These are phyloP conservation scores for Cryphonectria carpinicola DNA, from an alignment of 2,329 filamentous ascomycete genomes.

Conservation along the genomic window DNA sequence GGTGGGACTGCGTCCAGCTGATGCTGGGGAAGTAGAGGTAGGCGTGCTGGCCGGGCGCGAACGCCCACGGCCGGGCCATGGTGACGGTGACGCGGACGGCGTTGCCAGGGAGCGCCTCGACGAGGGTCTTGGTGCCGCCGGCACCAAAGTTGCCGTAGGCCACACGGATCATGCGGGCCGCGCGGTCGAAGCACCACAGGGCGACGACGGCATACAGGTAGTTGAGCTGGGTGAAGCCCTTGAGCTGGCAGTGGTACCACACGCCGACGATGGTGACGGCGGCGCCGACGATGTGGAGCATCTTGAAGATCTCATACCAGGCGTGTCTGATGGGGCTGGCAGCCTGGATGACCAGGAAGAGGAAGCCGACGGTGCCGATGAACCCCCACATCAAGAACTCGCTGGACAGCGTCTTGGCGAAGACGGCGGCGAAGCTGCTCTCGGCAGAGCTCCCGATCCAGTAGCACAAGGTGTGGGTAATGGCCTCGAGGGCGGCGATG, in stretches of 20 bases:
- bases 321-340: constrained; percentile 74
- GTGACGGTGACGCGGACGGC: constrained; percentile 74
- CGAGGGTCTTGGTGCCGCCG: constrained; percentile 68
- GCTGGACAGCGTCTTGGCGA: constrained; percentile 41
- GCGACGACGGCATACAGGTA: constrained; percentile 65
- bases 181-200: constrained; percentile 71
- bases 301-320: constrained; percentile 79
- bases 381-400: constrained; percentile 65
- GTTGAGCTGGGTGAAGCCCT: constrained; percentile 57
- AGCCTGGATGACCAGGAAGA: constrained; percentile 69
- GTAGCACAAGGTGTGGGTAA: constrained; percentile 68
- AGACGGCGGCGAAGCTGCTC: constrained; percentile 53
- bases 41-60: constrained; percentile 75
- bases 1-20: constrained; percentile 75
- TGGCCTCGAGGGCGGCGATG: constrained; percentile 71
- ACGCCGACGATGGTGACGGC: constrained; percentile 63
- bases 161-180: constrained; percentile 61
- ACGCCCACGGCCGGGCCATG: constrained; percentile 76
- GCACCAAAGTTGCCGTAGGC: constrained; percentile 68
- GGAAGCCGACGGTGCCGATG: constrained; percentile 63
- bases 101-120: constrained; percentile 77
- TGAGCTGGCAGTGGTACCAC: constrained; percentile 68
- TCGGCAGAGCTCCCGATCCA: constrained; percentile 46
- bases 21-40: constrained; percentile 78
- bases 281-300: constrained; percentile 69